Base-by-base conservation (phyloP, 805 yeast genomes). In the Kluyveromyces aestuarii region DNA sequence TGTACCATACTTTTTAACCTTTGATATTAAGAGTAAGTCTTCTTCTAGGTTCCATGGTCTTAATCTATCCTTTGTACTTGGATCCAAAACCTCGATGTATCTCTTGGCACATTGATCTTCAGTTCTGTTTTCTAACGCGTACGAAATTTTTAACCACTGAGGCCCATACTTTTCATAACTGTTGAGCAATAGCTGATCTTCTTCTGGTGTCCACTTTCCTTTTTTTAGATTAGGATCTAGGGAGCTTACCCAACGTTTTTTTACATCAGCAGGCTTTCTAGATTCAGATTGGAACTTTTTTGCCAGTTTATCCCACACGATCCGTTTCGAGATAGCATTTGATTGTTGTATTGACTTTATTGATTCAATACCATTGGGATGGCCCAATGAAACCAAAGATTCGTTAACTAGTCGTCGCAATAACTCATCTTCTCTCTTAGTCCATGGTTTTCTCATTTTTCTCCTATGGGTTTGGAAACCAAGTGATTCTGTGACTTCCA, bases 31-130 rank as follows among this genome's bases (percentile, higher is more conserved):
- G 50, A 69, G 66, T 38, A 84, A 65, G 62, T 90, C 97, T 62
- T 90, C 96, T 9, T 79, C 86, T 27, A 73, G 58, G 1, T 79
- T 70, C 98, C 98, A 90, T 2, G 84, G 81, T 55, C 87, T 75
- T 41, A 88, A 71, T 48, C 96, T 68, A 55, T 84, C 88, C 51
- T 80, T 80, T 9, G 89, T 84, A 47, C 71, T 68, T 6, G 97
- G 96, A 57, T 87, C 93, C 50, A 90, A 65, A 1, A 88, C 96
- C 59, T 90, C 97, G 14, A 82, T 80, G 62, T 87, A 90, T 57
- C 97, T 71, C 60, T 90, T 90, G 1, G 96, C 87, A 70, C 98
- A 90, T 69, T 90, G 97, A 64, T 89, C 96, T 59, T 89, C 96
- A 0, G 95, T 90, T 61, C 97, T 73, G 6, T 96, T 95, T 2